A percentile compares a stretch with the other conserved stretches of the same genome.
Evolutionary conservation across 257 asterid genomes (phyloP).

Genomic region (Primulina eburnea): DNA sequence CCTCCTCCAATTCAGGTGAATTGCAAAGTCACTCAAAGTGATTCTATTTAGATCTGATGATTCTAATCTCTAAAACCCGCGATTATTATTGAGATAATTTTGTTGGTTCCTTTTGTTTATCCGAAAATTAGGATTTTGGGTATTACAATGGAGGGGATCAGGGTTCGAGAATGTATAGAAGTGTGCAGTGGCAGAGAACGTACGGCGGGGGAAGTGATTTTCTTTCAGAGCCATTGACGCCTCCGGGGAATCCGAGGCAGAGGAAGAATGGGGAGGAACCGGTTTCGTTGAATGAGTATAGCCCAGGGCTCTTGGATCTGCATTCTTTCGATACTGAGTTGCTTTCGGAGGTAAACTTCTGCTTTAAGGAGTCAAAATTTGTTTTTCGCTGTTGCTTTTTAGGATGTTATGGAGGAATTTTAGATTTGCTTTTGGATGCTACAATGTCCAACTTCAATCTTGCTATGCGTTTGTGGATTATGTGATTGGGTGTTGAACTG

Average conservation of each 20-base stretch:
- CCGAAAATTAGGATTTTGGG: constrained; percentile 50
- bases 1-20: constrained; percentile 71
- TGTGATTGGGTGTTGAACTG: constrained; percentile 4
- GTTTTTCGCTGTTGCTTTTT: background rate
- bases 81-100: background rate
- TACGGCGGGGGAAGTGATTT: constrained; percentile 55
- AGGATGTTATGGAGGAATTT: background rate
- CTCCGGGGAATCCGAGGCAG: constrained; percentile 50
- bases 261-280: constrained; percentile 57
- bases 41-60: constrained; percentile 38
- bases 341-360: constrained; percentile 62
- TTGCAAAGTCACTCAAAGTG: constrained; percentile 2
- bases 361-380: background rate
- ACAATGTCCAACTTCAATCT: background rate
- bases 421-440: background rate
- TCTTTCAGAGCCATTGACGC: constrained; percentile 74
- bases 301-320: constrained; percentile 97
- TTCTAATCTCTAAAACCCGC: background rate
- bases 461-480: constrained; percentile 13
- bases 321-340: constrained; percentile 92
- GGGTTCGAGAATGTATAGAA: constrained; percentile 56
- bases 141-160: constrained; percentile 66
- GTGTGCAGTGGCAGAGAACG: constrained; percentile 60
- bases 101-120: background rate
- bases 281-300: constrained; percentile 62